These are phyloP conservation scores for Lonicera japonica DNA, from an alignment of 129 eudicot species.

Conservation along the genomic window DNA sequence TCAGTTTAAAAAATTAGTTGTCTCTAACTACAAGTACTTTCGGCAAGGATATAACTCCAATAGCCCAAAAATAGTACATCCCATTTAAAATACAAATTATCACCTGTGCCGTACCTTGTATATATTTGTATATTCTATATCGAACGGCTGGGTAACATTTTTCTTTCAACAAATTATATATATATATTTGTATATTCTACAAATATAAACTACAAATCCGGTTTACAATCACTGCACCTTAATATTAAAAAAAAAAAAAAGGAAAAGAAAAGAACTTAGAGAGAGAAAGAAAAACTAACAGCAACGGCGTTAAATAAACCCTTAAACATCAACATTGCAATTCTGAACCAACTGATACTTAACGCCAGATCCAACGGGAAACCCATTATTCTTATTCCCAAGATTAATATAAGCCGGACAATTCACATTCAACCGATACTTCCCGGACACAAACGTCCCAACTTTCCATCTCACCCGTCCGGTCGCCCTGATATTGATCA, in stretches of 20 bases:
- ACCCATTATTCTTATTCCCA: conserved; percentile 23
- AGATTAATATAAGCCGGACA: conserved; percentile 62
- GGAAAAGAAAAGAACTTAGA: neutral
- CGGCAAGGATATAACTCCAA: no score
- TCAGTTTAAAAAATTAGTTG: no score
- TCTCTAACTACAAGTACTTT: no score
- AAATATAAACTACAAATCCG: neutral
- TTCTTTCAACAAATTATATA: neutral
- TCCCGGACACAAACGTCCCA: conserved; percentile 48
- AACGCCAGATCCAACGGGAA: conserved; percentile 41
- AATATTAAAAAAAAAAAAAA: conserved; percentile 1
- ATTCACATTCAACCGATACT: conserved; percentile 43
- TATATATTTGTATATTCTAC: neutral
- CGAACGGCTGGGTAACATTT: no score
- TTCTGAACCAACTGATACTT: conserved; percentile 44
- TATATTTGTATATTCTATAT: no score
- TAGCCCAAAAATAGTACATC: no score
- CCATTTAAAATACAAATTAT: no score
- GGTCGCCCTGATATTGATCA: conserved; percentile 34
- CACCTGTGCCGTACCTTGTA: no score
- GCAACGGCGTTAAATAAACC: conserved; percentile 1
- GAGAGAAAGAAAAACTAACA: neutral
- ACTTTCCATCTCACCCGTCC: conserved; percentile 68
- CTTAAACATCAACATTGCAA: conserved; percentile 51
- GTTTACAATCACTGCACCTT: no score